Evolutionary conservation across 2,329 filamentous ascomycete species (phyloP).

Genomic region (Neocucurbitaria cava): DNA sequence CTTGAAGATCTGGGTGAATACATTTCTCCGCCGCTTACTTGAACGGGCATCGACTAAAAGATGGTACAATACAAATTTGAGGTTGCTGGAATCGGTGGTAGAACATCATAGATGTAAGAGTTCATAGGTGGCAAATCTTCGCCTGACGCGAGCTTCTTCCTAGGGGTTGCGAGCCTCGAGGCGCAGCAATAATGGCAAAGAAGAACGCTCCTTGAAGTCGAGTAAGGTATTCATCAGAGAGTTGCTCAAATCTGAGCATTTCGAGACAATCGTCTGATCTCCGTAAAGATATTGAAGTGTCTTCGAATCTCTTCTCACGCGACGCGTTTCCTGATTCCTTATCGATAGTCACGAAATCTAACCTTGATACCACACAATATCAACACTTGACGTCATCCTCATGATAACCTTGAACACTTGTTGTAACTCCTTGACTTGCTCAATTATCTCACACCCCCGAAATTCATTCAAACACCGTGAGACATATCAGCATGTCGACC

Average conservation of each 20-base stretch:
- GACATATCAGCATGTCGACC: slow-evolving; percentile 37
- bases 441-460: background rate
- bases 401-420: background rate
- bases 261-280: background rate
- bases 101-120: too few species aligned
- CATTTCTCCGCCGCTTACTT: background rate
- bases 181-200: too few species aligned
- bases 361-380: background rate
- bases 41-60: background rate
- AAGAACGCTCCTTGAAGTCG: too few species aligned
- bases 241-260: background rate
- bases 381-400: background rate
- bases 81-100: too few species aligned
- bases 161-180: too few species aligned
- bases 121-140: too few species aligned
- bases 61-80: background rate
- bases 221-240: too few species aligned
- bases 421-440: background rate
- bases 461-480: background rate
- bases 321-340: background rate
- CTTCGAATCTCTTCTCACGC: background rate
- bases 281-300: too few species aligned
- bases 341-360: background rate
- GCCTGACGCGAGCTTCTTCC: too few species aligned
- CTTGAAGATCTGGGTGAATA: background rate